phyloP scores from a whole-genome alignment of 345 rosid genomes.

The Populus nigra region DNA sequence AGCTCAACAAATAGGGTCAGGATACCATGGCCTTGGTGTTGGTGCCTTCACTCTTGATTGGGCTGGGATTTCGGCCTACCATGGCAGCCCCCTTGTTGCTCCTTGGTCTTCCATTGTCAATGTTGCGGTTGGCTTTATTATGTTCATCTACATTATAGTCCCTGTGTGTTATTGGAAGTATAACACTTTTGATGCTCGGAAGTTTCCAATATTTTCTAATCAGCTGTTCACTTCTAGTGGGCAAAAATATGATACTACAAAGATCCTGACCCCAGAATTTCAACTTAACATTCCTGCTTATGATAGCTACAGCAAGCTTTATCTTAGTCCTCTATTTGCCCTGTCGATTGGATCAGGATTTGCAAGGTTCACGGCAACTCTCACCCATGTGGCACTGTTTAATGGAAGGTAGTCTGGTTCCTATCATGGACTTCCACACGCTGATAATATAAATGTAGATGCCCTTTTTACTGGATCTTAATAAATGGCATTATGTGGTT shows the following conservation, averaged over 20 bases:
- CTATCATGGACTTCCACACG: not conserved
- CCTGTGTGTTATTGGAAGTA: constrained; percentile 97
- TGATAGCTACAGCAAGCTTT: constrained; percentile 75
- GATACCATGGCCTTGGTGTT: constrained; percentile 88
- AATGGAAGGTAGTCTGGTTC: constrained; percentile 67
- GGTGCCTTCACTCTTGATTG: constrained; percentile 96
- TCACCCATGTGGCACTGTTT: constrained; percentile 93
- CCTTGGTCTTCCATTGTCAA: constrained; percentile 92
- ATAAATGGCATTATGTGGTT: constrained; percentile 6
- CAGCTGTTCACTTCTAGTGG: constrained; percentile 73
- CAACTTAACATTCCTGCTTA: constrained; percentile 66
- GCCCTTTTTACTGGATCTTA: not conserved
- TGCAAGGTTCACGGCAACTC: constrained; percentile 89
- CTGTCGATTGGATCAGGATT: constrained; percentile 99
- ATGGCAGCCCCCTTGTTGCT: constrained; percentile 91
- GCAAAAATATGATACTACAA: constrained; percentile 78
- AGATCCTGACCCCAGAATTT: constrained; percentile 63
- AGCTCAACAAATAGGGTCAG: constrained; percentile 97
- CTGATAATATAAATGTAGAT: not conserved
- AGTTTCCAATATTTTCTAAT: constrained; percentile 90
- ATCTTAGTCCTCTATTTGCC: constrained; percentile 93
- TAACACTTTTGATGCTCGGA: constrained; percentile 75
- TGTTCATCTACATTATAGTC: constrained; percentile 86
- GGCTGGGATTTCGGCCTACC: constrained; percentile 99
- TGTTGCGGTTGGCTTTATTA: constrained; percentile 82